Evolutionary conservation across 257 asterid genomes (phyloP).

Genomic region (Salvia rosmarinus): DNA sequence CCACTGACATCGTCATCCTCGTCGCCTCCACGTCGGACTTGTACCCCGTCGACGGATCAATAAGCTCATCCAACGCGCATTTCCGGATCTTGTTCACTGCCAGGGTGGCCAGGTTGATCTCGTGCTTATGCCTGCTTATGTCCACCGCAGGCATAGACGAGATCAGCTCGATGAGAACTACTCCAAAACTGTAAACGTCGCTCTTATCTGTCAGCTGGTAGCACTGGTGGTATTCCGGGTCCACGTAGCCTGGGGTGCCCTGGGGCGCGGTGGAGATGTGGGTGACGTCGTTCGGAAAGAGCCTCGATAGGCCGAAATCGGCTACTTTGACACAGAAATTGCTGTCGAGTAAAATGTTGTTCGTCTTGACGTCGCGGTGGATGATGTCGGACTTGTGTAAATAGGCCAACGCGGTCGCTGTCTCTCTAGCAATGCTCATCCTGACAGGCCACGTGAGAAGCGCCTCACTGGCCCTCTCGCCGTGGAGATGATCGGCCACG

Average conservation of each 20-base stretch:
- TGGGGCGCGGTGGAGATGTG: constrained; percentile 88
- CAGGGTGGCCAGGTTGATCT: constrained; percentile 66
- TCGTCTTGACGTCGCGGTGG: constrained; percentile 78
- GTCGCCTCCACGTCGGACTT: constrained; percentile 49
- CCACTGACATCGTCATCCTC: constrained; percentile 72
- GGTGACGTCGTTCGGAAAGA: constrained; percentile 62
- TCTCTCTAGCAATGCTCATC: constrained; percentile 71
- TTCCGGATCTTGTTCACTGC: constrained; percentile 64
- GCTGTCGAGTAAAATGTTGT: constrained; percentile 65
- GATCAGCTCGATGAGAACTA: constrained; percentile 72
- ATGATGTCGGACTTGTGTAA: constrained; percentile 70
- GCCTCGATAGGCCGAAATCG: constrained; percentile 77
- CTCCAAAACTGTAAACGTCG: constrained; percentile 85
- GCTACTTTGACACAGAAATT: constrained; percentile 74
- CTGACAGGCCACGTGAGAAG: constrained; percentile 62
- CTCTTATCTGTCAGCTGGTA: constrained; percentile 74
- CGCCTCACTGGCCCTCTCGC: constrained; percentile 43
- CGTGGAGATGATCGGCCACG: constrained; percentile 72
- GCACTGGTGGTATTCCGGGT: constrained; percentile 78
- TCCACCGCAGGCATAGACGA: constrained; percentile 87
- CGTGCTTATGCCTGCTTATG: constrained; percentile 62
- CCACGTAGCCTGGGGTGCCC: constrained; percentile 85
- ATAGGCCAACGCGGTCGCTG: constrained; percentile 67
- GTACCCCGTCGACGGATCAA: constrained; percentile 61
- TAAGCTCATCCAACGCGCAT: constrained; percentile 64